Base-by-base conservation (phyloP, 177 flowering plant species). In the Tripterygium wilfordii region DNA sequence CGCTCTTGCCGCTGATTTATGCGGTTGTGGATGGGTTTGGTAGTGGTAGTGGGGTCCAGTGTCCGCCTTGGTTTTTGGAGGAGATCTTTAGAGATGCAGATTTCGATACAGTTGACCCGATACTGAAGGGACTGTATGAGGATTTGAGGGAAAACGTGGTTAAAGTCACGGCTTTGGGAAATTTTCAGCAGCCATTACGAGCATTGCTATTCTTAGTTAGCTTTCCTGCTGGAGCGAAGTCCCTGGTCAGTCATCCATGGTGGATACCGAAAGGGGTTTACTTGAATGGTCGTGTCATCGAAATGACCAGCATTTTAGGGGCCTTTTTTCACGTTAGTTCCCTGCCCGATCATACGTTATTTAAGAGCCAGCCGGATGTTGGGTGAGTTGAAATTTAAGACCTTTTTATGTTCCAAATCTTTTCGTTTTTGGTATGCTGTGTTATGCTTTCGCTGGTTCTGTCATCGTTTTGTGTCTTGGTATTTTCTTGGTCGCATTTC, bases 241-340 rank as follows among this genome's bases (percentile, higher is more conserved):
- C 79, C 19, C 54, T 89, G 58, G 99, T 92, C 30, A 86, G 47
- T 60, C 89, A 92, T 53, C 78, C 53, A 0, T 83, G 91, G 95
- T 92, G 99, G 99, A 71, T 82, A 28, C 97, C 99, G 0, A 75
- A 53, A 36, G 77, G 81, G 21, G 57, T 56, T 17, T 84, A 78
- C 49, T 63, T 82, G 70, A 89, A 84, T 58, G 99, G 99, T 8
- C 77, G 99, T 4, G 95, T 68, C 1, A 84, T 89, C 37, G 99
- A 92, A 62, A 81, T 89, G 89, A 79, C 96, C 0, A 92, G 97
- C 67, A 84, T 92, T 51, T 62, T 92, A 61, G 99, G 99, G 15
- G 95, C 96, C 8, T 92, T 92, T n/a, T 89, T 92, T 53, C 99
- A 87, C 70, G 85, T 92, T 31, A 86, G 97, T 64, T 88, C 97